Percentiles rank a stretch among this genome's conserved stretches.
These are phyloP conservation scores for Claviceps pusilla DNA, from an alignment of 2,329 filamentous ascomycete genomes.

Conservation along the genomic window DNA sequence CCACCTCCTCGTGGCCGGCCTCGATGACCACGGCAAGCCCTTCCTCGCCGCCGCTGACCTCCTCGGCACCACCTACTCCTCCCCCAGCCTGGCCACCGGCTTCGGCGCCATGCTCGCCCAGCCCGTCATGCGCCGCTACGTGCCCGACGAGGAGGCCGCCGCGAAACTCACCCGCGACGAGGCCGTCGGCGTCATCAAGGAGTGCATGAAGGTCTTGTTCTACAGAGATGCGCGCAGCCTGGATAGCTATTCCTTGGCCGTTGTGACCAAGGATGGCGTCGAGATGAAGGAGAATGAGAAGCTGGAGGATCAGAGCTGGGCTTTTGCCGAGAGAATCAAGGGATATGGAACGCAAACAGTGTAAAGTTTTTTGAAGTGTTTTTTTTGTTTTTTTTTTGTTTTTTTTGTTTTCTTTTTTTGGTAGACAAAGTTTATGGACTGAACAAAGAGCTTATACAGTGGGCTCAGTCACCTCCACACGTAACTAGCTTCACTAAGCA, in stretches of 20 bases:
- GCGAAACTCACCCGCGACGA: conserved; percentile 58
- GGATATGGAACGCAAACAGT: conserved; percentile 82
- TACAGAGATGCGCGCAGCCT: conserved; percentile 90
- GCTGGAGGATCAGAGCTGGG: conserved; percentile 94
- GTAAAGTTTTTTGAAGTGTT: background rate
- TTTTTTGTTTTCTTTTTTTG: background rate
- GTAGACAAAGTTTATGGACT: too few relatives aligned
- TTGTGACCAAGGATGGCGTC: conserved; percentile 79
- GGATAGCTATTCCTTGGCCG: conserved; percentile 80
- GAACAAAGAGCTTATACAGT: too few relatives aligned
- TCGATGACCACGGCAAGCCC: conserved; percentile 64
- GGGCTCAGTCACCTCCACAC: too few relatives aligned
- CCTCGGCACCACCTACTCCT: conserved; percentile 78
- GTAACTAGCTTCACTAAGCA: too few relatives aligned
- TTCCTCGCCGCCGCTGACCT: conserved; percentile 89
- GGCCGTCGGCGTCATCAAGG: conserved; percentile 67
- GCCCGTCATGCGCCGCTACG: conserved; percentile 71
- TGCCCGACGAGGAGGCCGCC: conserved; percentile 69
- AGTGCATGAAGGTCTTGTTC: conserved; percentile 97
- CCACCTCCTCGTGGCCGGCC: conserved; percentile 75
- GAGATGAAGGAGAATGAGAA: conserved; percentile 72
- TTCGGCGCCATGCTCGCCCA: conserved; percentile 88
- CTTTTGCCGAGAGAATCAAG: conserved; percentile 85
- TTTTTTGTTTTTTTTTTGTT: background rate
- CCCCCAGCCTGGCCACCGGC: conserved; percentile 80